These are phyloP conservation scores for Radiomyces spectabilis DNA, from an alignment of 192 early-diverging fungal species.

Conservation along the genomic window DNA sequence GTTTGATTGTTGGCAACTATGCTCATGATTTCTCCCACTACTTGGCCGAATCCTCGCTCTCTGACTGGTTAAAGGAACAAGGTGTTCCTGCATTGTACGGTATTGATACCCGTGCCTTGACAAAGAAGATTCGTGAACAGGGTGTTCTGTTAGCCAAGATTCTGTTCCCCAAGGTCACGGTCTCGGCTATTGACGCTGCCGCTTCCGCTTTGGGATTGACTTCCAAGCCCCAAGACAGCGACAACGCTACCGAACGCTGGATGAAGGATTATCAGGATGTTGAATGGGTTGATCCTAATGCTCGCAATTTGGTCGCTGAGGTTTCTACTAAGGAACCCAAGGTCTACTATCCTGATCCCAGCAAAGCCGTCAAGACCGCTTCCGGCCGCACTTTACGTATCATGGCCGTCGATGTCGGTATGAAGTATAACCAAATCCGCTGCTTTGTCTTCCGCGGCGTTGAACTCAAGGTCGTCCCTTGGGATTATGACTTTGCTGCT, in stretches of 20 bases:
- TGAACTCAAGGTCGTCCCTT: slow-evolving; percentile 89
- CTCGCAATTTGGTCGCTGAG: slow-evolving; percentile 87
- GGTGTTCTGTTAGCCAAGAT: slow-evolving; percentile 91
- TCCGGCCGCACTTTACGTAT: slow-evolving; percentile 74
- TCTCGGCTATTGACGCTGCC: slow-evolving; percentile 29
- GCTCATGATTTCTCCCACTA: slow-evolving; percentile 90
- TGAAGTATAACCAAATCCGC: slow-evolving; percentile 99
- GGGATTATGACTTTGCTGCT: slow-evolving; percentile 88
- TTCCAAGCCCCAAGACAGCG: background rate
- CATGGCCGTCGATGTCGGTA: slow-evolving; percentile 93
- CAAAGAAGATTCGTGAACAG: slow-evolving; percentile 90
- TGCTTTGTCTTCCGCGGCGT: slow-evolving; percentile 96
- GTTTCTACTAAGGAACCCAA: slow-evolving; percentile 83
- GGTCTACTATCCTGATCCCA: slow-evolving; percentile 63
- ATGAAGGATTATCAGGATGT: slow-evolving; percentile 73
- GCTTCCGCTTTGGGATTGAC: slow-evolving; percentile 31
- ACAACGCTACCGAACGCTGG: slow-evolving; percentile 32
- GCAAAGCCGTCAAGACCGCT: slow-evolving; percentile 41
- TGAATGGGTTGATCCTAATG: slow-evolving; percentile 90
- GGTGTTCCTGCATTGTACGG: slow-evolving; percentile 90
- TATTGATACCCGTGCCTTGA: slow-evolving; percentile 93
- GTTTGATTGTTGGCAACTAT: slow-evolving; percentile 87
- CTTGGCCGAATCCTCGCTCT: slow-evolving; percentile 78
- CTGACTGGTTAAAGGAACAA: slow-evolving; percentile 88
- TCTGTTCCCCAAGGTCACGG: slow-evolving; percentile 65